phyloP scores from a whole-genome alignment of 2,329 filamentous ascomycete genomes.

The Byssoonygena ceratinophila region DNA sequence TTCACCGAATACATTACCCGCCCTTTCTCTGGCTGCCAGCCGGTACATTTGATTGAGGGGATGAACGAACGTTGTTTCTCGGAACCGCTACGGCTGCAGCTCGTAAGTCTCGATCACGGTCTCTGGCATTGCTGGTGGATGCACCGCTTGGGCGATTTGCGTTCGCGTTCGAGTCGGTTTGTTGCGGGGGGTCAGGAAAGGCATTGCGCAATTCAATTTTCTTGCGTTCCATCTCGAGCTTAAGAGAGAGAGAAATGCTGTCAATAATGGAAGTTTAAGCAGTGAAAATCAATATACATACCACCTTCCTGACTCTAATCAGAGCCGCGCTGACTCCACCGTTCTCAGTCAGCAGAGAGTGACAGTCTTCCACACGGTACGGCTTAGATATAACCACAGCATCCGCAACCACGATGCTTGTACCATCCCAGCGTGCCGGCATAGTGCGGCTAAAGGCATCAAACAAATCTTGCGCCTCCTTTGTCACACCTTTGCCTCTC shows the following conservation, averaged over 20 bases:
- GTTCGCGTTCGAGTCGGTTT: conserved; percentile 7
- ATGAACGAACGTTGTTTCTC: conserved; percentile 10
- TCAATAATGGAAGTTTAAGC: background rate
- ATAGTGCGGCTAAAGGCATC: conserved; percentile 52
- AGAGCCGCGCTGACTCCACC: conserved; percentile 29
- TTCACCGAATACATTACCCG: conserved; percentile 4
- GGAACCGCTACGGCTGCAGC: conserved; percentile 15
- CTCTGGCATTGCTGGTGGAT: background rate
- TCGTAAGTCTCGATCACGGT: conserved; percentile 8
- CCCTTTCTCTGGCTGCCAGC: conserved; percentile 12
- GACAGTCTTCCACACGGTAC: conserved; percentile 48
- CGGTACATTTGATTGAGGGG: conserved; percentile 6
- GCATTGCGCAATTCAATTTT: conserved; percentile 37
- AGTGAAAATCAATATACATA: conserved; percentile 25
- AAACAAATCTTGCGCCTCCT: conserved; percentile 53
- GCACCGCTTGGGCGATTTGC: background rate
- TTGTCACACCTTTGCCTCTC: conserved; percentile 50
- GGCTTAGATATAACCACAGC: conserved; percentile 49
- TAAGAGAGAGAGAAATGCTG: background rate
- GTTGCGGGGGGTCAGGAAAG: conserved; percentile 1
- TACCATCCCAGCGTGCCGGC: conserved; percentile 50
- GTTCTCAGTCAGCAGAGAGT: conserved; percentile 31
- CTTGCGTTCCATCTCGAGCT: conserved; percentile 41
- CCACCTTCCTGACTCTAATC: conserved; percentile 39
- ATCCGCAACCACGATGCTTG: conserved; percentile 51